A percentile compares a stretch with the other conserved stretches of the same genome.
These are phyloP conservation scores for Curvularia hawaiiensis DNA, from an alignment of 2,329 filamentous ascomycete species.

Conservation along the genomic window DNA sequence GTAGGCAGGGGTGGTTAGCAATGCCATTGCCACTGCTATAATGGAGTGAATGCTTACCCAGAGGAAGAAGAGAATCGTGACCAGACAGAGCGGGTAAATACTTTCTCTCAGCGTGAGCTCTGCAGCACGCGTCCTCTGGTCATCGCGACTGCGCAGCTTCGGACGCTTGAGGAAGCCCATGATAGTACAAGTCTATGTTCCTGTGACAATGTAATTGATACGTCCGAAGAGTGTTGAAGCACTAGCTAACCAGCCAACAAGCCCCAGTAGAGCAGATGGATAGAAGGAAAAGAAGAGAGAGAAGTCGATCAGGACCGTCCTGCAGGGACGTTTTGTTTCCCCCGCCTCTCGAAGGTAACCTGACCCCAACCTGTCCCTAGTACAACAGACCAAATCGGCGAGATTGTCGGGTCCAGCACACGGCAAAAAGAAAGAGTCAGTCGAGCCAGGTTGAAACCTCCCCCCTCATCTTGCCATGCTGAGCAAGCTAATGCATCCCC, in stretches of 20 bases:
- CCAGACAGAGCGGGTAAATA: conserved; percentile 68
- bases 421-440: conserved; percentile 1
- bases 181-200: not conserved
- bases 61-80: conserved; percentile 69
- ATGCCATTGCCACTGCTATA: too few relatives aligned
- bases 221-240: not conserved
- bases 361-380: not conserved
- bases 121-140: conserved; percentile 59
- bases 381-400: not conserved
- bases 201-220: not conserved
- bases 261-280: not conserved
- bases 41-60: conserved; percentile 51
- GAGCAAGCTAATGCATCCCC: not conserved
- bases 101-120: conserved; percentile 71
- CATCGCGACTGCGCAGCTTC: conserved; percentile 40
- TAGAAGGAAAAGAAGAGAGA: not conserved
- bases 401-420: conserved; percentile 14
- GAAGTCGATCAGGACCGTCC: not conserved
- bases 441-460: not conserved
- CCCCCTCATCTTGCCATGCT: not conserved
- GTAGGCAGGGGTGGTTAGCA: not conserved
- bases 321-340: not conserved
- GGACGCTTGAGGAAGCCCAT: conserved; percentile 43
- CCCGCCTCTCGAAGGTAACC: not conserved
- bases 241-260: not conserved